These are phyloP conservation scores for Guillardia theta DNA, from an alignment of 78 protist species.

Conservation along the genomic window DNA sequence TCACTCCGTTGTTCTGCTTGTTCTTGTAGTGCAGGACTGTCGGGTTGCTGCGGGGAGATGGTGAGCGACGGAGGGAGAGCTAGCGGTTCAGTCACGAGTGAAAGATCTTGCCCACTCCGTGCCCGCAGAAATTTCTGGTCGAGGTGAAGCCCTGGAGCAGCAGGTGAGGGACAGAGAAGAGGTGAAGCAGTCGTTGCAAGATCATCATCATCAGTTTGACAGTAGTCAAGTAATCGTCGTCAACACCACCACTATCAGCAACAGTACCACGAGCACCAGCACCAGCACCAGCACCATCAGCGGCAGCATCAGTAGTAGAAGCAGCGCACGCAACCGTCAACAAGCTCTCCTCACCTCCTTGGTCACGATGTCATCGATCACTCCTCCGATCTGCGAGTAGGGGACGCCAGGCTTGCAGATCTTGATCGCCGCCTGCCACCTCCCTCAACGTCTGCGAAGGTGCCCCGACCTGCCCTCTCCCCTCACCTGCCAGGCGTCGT, in stretches of 20 bases:
- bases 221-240: too few relatives aligned
- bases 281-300: too few relatives aligned
- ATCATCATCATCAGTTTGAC: too few relatives aligned
- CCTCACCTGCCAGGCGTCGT: constrained; percentile 28
- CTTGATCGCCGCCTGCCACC: constrained; percentile 20
- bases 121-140: constrained; percentile 10
- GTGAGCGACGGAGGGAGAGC: background rate
- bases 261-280: too few relatives aligned
- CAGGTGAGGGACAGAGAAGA: background rate
- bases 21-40: constrained; percentile 10
- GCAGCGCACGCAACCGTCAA: too few relatives aligned
- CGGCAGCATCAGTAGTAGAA: too few relatives aligned
- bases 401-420: constrained; percentile 67
- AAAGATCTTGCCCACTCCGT: background rate
- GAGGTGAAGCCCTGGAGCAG: background rate
- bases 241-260: too few relatives aligned
- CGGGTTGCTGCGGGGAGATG: background rate
- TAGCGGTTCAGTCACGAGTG: background rate
- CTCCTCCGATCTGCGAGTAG: constrained; percentile 82
- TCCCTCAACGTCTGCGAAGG: too few relatives aligned
- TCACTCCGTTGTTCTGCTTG: constrained; percentile 31
- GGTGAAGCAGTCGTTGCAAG: background rate
- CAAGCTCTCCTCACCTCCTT: background rate
- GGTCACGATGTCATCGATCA: constrained; percentile 50
- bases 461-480: too few relatives aligned